Conservation (phyloP, 768 basidiomycete species). For the Trametes gibbosa region DNA sequence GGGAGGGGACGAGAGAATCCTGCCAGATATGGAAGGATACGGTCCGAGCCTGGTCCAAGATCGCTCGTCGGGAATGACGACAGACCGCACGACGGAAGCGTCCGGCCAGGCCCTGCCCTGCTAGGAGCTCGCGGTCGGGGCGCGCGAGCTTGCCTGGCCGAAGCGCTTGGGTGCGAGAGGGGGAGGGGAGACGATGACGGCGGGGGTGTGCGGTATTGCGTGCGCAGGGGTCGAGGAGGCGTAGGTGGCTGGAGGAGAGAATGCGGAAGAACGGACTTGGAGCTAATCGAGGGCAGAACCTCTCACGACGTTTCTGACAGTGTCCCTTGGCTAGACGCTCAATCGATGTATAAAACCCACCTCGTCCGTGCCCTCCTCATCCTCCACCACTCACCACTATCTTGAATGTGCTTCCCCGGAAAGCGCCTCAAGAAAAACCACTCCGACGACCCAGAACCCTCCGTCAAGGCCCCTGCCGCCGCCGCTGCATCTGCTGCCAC, state of each 20-base stretch:
- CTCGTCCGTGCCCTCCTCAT: neutral
- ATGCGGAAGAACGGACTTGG: conserved; percentile 3
- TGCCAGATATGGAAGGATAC: conserved; percentile 8
- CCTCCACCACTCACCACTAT: neutral
- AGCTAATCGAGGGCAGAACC: conserved; percentile 15
- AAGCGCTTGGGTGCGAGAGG: neutral
- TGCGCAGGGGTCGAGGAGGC: neutral
- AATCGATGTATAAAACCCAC: conserved; percentile 9
- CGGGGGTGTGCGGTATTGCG: neutral
- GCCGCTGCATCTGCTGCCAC: conserved; percentile 8
- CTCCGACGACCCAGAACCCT: conserved; percentile 16
- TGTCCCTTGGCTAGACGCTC: conserved; percentile 2
- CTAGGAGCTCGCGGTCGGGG: too few relatives aligned
- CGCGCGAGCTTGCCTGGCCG: neutral
- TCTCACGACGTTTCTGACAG: conserved; percentile 12
- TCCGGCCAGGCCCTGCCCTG: neutral
- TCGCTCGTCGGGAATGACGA: neutral
- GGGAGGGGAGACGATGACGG: neutral
- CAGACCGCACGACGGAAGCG: neutral
- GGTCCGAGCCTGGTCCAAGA: neutral
- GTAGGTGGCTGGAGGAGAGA: conserved; percentile 2
- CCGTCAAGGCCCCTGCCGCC: conserved; percentile 1
- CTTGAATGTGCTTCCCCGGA: conserved; percentile 25
- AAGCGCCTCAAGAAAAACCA: conserved; percentile 20
- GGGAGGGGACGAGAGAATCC: conserved; percentile 14